phyloP scores from a whole-genome alignment of 1,284 basidiomycete genomes.

The Cryptococcus sp. region DNA sequence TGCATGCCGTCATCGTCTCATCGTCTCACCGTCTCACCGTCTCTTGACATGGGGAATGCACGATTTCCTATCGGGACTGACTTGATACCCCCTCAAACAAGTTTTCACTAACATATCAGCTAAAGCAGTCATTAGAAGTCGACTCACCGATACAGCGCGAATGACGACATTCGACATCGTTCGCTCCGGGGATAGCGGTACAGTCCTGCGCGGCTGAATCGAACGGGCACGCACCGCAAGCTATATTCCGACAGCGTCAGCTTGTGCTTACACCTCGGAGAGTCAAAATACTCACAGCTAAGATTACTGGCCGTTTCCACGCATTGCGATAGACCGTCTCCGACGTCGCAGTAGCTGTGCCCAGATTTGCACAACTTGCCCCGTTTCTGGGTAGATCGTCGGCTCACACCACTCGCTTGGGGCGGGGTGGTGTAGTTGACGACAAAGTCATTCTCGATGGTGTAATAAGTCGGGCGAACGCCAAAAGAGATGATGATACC shows the following conservation, averaged over 20 bases:
- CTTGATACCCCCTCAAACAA: too few relatives aligned
- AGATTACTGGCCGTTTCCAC: not conserved
- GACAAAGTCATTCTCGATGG: constrained; percentile 1
- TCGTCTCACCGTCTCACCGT: too few relatives aligned
- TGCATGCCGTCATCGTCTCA: too few relatives aligned
- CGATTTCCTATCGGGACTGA: too few relatives aligned
- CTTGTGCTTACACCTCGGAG: not conserved
- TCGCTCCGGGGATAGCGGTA: not conserved
- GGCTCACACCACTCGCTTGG: not conserved
- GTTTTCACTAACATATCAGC: too few relatives aligned
- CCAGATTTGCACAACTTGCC: not conserved
- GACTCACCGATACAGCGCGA: not conserved
- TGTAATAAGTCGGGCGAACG: not conserved
- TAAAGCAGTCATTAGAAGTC: too few relatives aligned
- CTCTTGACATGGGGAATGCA: too few relatives aligned
- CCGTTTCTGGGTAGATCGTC: not conserved
- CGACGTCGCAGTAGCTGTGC: not conserved
- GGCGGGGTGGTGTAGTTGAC: not conserved
- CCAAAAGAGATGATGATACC: not conserved
- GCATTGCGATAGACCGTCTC: not conserved
- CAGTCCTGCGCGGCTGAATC: not conserved
- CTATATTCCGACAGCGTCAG: not conserved
- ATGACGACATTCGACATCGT: not conserved
- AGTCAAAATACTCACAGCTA: constrained; percentile 1
- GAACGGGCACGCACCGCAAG: not conserved